phyloP scores from a whole-genome alignment of 1,284 basidiomycete genomes.

The Ustilago curta region DNA sequence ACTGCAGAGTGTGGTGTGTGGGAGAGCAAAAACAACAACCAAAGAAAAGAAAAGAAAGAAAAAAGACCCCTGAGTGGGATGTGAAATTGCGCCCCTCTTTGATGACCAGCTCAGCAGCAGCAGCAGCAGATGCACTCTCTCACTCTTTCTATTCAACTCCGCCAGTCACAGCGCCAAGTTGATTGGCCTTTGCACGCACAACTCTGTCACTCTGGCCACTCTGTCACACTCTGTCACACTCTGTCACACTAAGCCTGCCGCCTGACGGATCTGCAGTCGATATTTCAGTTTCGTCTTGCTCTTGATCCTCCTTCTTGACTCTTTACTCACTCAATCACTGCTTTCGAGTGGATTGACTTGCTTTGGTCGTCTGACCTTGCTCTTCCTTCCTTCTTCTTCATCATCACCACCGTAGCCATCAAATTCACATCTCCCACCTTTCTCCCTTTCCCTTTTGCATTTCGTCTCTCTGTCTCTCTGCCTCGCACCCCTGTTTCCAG shows the following conservation, averaged over 20 bases:
- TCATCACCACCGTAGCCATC: neutral
- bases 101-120: neutral
- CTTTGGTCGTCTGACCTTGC: neutral
- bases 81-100: neutral
- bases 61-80: neutral
- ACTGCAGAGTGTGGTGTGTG: neutral
- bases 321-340: neutral
- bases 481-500: neutral
- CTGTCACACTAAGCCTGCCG: neutral
- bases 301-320: neutral
- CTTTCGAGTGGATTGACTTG: too few species aligned
- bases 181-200: neutral
- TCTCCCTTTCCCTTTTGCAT: too few species aligned
- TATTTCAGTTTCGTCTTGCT: neutral
- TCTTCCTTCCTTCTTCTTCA: neutral
- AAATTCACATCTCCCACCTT: too few species aligned
- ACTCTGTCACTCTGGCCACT: neutral
- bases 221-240: neutral
- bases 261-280: slow-evolving; percentile 1
- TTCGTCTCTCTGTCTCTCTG: neutral
- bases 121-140: neutral
- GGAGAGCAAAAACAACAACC: neutral
- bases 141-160: neutral
- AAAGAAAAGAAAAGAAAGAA: neutral
- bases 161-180: neutral